Conservation (phyloP, 257 asterid genomes). For the Nicotiana benthamiana region DNA sequence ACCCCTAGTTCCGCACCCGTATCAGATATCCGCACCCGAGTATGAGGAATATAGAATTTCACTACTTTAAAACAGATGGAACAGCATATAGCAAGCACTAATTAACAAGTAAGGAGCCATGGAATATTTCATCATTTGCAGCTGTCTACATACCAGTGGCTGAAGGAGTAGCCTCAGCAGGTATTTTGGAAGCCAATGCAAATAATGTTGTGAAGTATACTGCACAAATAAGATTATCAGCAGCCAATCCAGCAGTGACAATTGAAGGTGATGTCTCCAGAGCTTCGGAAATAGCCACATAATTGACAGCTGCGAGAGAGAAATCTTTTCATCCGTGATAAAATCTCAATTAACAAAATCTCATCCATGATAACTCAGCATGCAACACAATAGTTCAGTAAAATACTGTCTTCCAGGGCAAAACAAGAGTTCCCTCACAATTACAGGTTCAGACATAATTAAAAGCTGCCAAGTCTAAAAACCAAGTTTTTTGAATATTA, state of each 20-base stretch:
- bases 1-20: too few species aligned
- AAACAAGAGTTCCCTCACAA: background rate
- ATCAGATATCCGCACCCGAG: too few species aligned
- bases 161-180: slow-evolving; percentile 54
- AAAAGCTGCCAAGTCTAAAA: background rate
- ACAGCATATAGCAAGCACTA: background rate
- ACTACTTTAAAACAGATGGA: background rate
- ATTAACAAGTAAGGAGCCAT: background rate
- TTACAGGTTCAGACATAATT: background rate
- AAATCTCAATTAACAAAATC: background rate
- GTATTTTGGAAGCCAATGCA: slow-evolving; percentile 75
- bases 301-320: slow-evolving; percentile 68
- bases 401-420: background rate
- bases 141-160: slow-evolving; percentile 34
- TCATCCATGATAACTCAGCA: background rate
- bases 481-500: background rate
- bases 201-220: slow-evolving; percentile 68
- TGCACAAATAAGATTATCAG: slow-evolving; percentile 96
- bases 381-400: background rate
- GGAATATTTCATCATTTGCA: background rate
- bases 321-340: slow-evolving; percentile 5
- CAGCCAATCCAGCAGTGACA: slow-evolving; percentile 92
- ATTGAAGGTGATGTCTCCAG: slow-evolving; percentile 78
- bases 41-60: too few species aligned
- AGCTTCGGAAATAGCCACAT: slow-evolving; percentile 90